Base-by-base conservation (phyloP, 176 grass and related monocot genomes). In the Paspalum vaginatum region DNA sequence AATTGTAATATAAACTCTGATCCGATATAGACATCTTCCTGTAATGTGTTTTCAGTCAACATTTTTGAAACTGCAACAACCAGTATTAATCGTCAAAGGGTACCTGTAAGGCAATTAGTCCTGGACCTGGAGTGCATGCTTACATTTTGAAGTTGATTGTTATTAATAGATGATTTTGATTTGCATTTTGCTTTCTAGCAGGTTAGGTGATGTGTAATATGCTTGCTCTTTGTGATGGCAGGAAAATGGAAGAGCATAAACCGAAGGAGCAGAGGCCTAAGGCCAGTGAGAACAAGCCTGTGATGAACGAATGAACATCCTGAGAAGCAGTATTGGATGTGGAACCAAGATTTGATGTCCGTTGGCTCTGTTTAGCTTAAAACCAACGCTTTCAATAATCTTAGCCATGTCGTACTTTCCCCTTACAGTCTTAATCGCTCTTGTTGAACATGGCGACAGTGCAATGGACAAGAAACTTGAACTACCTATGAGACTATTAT, bases 221-320 rank as follows among this genome's bases (percentile, higher is more conserved):
- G 16, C 1, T 75, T 20, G 24, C 7, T 59, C 21, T 26, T 26
- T 54, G 11, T 11, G 3, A 52, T 71, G 27, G 71, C 70, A 90
- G 82, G 71, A 89, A 91, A 93, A 77, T 61, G 25, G 87, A 94
- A 68, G 89, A 97, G 12, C 89, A 91, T 16, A 93, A 87, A 61
- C 84, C 82, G 5, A 97, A 88, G 81, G 89, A 97, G 70, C 89
- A 97, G 73, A 94, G 68, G 65, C 87, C 87, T 16, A 89, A 94
- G 77, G 91, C 89, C 50, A 94, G 1, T 0, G 92, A 94, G 81
- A 94, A 94, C 87, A 94, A 91, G 52, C 83, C 89, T 61, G 83
- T 91, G 44, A 98, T 94, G 95, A 92, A 79, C 9, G 92, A 94
- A 90, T 94, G 86, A 87, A 8, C 24, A 53, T 24, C 37, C 52